phyloP scores from a whole-genome alignment of 768 basidiomycete genomes.

The Russula olivacea region DNA sequence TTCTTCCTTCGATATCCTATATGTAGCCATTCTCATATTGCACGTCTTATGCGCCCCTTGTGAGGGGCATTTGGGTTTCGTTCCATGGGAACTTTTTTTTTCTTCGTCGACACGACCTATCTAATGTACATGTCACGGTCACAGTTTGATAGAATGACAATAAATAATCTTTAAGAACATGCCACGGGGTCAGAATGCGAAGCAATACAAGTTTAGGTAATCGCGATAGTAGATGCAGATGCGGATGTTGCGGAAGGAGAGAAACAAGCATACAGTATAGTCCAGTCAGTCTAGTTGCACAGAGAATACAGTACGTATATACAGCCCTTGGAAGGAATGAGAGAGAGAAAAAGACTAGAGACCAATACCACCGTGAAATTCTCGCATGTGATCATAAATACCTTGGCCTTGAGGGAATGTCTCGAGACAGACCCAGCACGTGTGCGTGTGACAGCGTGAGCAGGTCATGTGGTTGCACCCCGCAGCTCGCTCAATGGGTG shows the following conservation, averaged over 20 bases:
- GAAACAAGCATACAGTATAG: neutral
- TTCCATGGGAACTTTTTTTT: conserved; percentile 9
- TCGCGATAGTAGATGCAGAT: neutral
- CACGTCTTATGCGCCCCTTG: conserved; percentile 11
- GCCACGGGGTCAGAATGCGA: neutral
- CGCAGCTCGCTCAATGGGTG: conserved; percentile 62
- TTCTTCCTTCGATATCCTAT: neutral
- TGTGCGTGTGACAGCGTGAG: conserved; percentile 64
- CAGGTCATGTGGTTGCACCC: conserved; percentile 88
- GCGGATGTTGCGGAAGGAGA: neutral
- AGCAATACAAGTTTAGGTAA: neutral
- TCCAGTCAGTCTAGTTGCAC: neutral
- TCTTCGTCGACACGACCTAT: conserved; percentile 18
- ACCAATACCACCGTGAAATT: conserved; percentile 48
- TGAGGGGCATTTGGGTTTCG: conserved; percentile 14
- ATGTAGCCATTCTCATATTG: conserved; percentile 5
- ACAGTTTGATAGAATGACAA: conserved; percentile 20
- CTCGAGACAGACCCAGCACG: conserved; percentile 73
- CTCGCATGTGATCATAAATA: conserved; percentile 76
- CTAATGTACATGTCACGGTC: conserved; percentile 15
- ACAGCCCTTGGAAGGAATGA: neutral
- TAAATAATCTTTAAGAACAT: conserved; percentile 13
- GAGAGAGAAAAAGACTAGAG: conserved; percentile 4
- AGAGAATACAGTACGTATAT: neutral
- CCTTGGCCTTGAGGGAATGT: conserved; percentile 63